Percentiles rank a stretch among this genome's conserved stretches.
Conservation (phyloP, 768 basidiomycete species). For the Trametes cinnabarina region DNA sequence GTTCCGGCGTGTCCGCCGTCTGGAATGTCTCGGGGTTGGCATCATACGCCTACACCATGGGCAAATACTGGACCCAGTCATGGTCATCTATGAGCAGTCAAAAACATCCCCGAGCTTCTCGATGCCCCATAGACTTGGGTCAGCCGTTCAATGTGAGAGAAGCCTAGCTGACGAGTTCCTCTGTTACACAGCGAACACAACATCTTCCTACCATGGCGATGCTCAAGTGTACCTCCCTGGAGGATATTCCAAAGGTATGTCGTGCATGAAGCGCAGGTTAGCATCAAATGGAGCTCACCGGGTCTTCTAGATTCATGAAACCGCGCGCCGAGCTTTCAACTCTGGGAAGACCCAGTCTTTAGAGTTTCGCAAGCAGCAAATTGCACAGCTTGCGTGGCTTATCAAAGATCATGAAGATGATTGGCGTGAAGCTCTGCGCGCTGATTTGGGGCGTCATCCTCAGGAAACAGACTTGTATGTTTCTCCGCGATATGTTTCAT, state of each 20-base stretch:
- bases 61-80: too few relatives aligned
- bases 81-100: too few relatives aligned
- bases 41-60: too few relatives aligned
- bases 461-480: constrained; percentile 52
- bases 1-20: too few relatives aligned
- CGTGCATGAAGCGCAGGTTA: background rate
- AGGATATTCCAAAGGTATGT: constrained; percentile 27
- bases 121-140: too few relatives aligned
- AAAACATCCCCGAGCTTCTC: too few relatives aligned
- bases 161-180: too few relatives aligned
- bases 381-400: constrained; percentile 68
- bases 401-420: constrained; percentile 65
- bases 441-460: constrained; percentile 61
- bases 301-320: constrained; percentile 59
- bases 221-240: constrained; percentile 16
- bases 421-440: constrained; percentile 53
- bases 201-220: background rate
- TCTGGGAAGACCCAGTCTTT: constrained; percentile 61
- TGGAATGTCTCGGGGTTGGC: too few relatives aligned
- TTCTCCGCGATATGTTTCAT: background rate
- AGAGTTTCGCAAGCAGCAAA: constrained; percentile 68
- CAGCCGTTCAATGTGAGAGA: too few relatives aligned
- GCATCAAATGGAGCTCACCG: too few relatives aligned
- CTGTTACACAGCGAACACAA: too few relatives aligned
- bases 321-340: constrained; percentile 53